Base-by-base conservation (phyloP, 2,329 filamentous ascomycete species). In the Pyrenochaeta sp. region DNA sequence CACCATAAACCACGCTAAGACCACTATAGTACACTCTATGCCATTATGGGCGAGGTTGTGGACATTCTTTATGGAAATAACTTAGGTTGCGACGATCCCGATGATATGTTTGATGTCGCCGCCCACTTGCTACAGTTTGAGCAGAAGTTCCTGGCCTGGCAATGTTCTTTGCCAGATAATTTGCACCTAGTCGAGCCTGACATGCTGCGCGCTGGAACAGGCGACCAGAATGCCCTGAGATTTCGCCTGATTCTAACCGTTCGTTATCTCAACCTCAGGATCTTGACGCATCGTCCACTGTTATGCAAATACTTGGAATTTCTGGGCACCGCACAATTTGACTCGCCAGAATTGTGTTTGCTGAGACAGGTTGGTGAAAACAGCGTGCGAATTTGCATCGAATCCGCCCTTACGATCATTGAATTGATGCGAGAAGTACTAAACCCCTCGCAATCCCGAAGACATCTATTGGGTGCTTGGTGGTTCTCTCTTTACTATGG, bases 31-130 rank as follows among this genome's bases (percentile, higher is more conserved):
- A 71, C 63, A 2, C 64, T 78, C 0, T 77, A 77, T 42, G 63
- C 58, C 23, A 69, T 56, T 11, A 61, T 74, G 27, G 66, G 62
- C 36, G 63, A 68, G 10, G 66, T 78, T 7, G 69, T 82, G 9
- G 76, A 81, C 21, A 60, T 61, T 0, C 67, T 78, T 9, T 82
- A 82, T 48, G 79, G 74, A 7, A 74, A 75, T 45, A 82, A 82
- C 41, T 66, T 82, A 2, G 79, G 75, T 5, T 74, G 69, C 23
- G 73, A 69, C 7, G 37, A 51, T 0, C 51, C 61, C 1, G 54
- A 63, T 7, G 29, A 51, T 27, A 2, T 64, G 58, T 2, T 63
- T 68, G 67, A 73, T 2, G 66, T 80, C 2, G 49, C 60, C 17
- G 52, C 61, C 14, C 44, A 42, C n/a, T n/a, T 66, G 32, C 69